A percentile compares a stretch with the other conserved stretches of the same genome.
Evolutionary conservation across 2,329 filamentous ascomycete genomes (phyloP).

Genomic region (Didymella segeticola): DNA sequence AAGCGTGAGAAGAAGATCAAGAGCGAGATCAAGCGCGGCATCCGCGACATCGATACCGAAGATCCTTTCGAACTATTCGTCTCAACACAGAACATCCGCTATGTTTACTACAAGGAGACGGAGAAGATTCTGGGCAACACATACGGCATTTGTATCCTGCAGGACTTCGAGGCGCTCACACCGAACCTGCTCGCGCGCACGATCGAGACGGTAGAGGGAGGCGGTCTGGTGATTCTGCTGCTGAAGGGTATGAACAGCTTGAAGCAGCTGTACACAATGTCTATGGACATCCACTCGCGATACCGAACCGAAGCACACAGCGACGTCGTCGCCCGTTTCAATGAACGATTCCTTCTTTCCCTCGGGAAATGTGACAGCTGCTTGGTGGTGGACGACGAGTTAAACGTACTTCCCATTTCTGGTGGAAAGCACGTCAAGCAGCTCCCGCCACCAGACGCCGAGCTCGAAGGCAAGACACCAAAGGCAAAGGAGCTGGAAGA

Average conservation of each 20-base stretch:
- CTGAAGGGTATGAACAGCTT: slow-evolving; percentile 96
- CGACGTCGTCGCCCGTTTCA: slow-evolving; percentile 94
- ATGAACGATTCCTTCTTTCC: slow-evolving; percentile 95
- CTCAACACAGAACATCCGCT: slow-evolving; percentile 94
- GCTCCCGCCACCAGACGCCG: slow-evolving; percentile 76
- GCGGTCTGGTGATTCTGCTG: slow-evolving; percentile 86
- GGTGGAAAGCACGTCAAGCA: slow-evolving; percentile 89
- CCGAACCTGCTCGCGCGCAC: slow-evolving; percentile 95
- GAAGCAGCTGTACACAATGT: slow-evolving; percentile 95
- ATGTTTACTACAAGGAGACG: slow-evolving; percentile 99
- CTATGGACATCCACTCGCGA: slow-evolving; percentile 96
- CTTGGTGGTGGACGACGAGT: slow-evolving; percentile 94
- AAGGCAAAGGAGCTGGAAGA: slow-evolving; percentile 77
- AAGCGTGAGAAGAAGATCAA: slow-evolving; percentile 99
- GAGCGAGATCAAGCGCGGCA: slow-evolving; percentile 94
- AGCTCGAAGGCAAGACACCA: slow-evolving; percentile 73
- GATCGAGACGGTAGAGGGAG: slow-evolving; percentile 96
- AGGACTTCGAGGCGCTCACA: slow-evolving; percentile 97
- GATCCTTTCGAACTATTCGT: slow-evolving; percentile 98
- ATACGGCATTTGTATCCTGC: slow-evolving; percentile 96
- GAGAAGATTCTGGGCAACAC: slow-evolving; percentile 98
- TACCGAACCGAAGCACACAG: slow-evolving; percentile 96
- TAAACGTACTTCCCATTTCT: slow-evolving; percentile 96
- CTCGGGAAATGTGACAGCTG: slow-evolving; percentile 95
- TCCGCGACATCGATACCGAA: slow-evolving; percentile 87